A percentile compares a stretch with the other conserved stretches of the same genome.
Conservation (phyloP, 2,329 filamentous ascomycete species). For the Bipolaris zeicola region DNA sequence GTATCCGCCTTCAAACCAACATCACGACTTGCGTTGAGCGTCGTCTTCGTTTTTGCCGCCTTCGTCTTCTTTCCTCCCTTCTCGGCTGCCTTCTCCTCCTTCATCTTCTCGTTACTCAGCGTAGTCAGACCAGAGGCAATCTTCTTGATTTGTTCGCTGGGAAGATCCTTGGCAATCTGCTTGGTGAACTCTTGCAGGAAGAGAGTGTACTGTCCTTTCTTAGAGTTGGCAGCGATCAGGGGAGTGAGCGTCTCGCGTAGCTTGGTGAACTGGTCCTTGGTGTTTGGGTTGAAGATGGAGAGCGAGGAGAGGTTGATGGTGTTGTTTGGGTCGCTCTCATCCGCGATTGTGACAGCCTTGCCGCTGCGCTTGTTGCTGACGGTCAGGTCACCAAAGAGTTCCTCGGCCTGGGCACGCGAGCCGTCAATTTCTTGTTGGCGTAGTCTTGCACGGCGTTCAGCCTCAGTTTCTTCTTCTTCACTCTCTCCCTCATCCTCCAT, state of each 20-base stretch:
- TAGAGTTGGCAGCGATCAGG: conserved; percentile 73
- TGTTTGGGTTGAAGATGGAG: conserved; percentile 85
- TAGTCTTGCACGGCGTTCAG: conserved; percentile 74
- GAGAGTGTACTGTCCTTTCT: conserved; percentile 87
- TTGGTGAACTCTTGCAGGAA: conserved; percentile 93
- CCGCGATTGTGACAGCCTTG: conserved; percentile 70
- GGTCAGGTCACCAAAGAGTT: conserved; percentile 80
- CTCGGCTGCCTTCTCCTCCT: conserved; percentile 92
- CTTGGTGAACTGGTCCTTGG: conserved; percentile 82
- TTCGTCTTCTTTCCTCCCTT: conserved; percentile 97
- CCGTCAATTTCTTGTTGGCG: conserved; percentile 82
- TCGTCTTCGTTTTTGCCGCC: conserved; percentile 93
- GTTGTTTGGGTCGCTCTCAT: conserved; percentile 74
- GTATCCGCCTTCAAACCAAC: conserved; percentile 67
- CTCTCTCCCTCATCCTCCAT: conserved; percentile 63
- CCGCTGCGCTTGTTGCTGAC: conserved; percentile 72
- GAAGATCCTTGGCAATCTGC: conserved; percentile 82
- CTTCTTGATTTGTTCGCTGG: conserved; percentile 96
- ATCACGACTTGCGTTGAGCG: conserved; percentile 70
- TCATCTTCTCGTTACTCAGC: conserved; percentile 96
- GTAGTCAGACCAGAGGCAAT: conserved; percentile 85
- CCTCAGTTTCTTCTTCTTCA: conserved; percentile 75
- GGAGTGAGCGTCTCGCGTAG: conserved; percentile 80
- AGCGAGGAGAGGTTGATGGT: conserved; percentile 81
- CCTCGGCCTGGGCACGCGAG: conserved; percentile 87